Base-by-base conservation (phyloP, 2,329 filamentous ascomycete genomes). In the Fusarium scirpi region DNA sequence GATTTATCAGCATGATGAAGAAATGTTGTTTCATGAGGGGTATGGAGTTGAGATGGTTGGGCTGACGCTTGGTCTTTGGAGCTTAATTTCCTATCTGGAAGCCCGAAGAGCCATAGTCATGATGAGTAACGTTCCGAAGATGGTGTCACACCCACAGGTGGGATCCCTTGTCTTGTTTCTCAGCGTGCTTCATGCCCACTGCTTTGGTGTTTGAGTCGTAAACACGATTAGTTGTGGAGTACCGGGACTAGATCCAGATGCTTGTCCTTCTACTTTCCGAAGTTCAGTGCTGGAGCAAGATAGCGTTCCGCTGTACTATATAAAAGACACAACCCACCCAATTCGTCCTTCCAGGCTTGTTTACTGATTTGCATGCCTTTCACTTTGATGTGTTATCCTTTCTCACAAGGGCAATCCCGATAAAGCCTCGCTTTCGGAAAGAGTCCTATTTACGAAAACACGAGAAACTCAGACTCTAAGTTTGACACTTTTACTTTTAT, bases 171-270 rank as follows among this genome's bases (percentile, higher is more conserved):
- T 41, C 46, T 55, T 52, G 46, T 29, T 57, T 63, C 54, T 64
- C 67, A 67, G 67, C 54, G 49, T 70, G 63, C 32, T 61, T 61
- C 64, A 71, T 48, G 48, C 63, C 47, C 52, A 52, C 54, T 29
- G 20, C 34, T 65, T 64, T 55, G 59, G 52, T 45, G 25, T 34
- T 53, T 69, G 54, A 51, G 63, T 65, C 54, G 40, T 63, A 52
- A 65, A 70, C 34, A 38, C 27, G 48, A 55, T 67, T 55, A 32
- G 29, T 25, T 62, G 68, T 62, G 68, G 68, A 71, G 41, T 30
- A 44, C 56, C 13, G 30, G 24, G 52, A 55, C 43, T 27, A 59
- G 49, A 46, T 53, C 54, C 65, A 38, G 56, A 27, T 20, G 27
- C 45, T 45, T 71, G 58, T 11, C 55, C 58, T 61, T 40, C 53